Conservation (phyloP, 73 alveolate species). For the Blepharisma stoltei region DNA sequence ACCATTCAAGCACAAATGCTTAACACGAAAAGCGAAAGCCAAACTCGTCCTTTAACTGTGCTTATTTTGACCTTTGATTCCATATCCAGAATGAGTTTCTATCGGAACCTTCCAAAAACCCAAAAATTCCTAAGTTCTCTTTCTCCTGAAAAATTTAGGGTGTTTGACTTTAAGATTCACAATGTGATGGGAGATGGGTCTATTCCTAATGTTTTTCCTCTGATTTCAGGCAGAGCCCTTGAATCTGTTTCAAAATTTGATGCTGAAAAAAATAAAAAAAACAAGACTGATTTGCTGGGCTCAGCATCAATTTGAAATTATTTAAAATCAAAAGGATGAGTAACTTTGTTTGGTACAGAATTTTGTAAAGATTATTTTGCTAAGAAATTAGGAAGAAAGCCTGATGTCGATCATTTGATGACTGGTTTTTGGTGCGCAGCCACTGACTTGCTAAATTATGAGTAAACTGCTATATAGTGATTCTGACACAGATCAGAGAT, state of each 20-base stretch:
- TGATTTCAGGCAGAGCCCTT: background rate
- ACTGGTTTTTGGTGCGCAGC: slow-evolving; percentile 8
- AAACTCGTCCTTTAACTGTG: background rate
- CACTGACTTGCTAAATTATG: background rate
- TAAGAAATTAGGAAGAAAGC: slow-evolving; percentile 9
- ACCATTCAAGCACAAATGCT: background rate
- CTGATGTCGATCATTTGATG: background rate
- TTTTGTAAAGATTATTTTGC: background rate
- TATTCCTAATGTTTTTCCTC: background rate
- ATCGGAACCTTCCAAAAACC: slow-evolving; percentile 5
- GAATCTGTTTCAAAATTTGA: background rate
- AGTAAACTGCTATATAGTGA: background rate
- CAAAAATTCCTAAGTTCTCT: background rate
- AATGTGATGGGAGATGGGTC: slow-evolving; percentile 6
- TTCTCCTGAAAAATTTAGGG: background rate
- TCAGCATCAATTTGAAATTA: background rate
- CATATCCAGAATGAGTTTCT: slow-evolving; percentile 1
- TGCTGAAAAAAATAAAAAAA: background rate
- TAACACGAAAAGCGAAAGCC: too few species aligned
- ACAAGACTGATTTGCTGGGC: background rate
- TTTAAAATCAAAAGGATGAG: slow-evolving; percentile 8
- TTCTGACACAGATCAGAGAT: background rate
- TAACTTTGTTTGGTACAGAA: slow-evolving; percentile 14
- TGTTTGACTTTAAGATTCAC: background rate
- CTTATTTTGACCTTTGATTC: slow-evolving; percentile 6